Evolutionary conservation across 345 rosid genomes (phyloP).

Genomic region (Physaria fendleri): DNA sequence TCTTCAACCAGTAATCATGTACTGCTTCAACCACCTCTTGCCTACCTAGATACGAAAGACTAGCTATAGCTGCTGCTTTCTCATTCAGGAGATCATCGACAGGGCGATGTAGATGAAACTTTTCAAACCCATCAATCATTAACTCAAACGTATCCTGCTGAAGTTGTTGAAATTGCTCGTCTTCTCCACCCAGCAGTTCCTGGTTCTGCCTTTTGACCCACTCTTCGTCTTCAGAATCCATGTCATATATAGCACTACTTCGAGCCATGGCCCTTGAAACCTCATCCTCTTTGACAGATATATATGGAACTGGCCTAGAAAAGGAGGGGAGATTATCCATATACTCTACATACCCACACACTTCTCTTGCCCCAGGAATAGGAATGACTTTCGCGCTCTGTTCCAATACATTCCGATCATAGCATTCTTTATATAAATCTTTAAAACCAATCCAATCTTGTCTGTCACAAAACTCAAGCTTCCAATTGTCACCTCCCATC

Average conservation of each 20-base stretch:
- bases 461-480: conserved; percentile 65
- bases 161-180: conserved; percentile 35
- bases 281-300: conserved; percentile 58
- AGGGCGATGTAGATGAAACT: conserved; percentile 48
- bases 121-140: conserved; percentile 88
- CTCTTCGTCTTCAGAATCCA: conserved; percentile 91
- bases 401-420: conserved; percentile 50
- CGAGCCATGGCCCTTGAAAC: conserved; percentile 70
- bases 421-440: conserved; percentile 81
- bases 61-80: conserved; percentile 32
- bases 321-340: conserved; percentile 25
- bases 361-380: conserved; percentile 73
- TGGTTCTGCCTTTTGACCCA: conserved; percentile 67
- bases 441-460: conserved; percentile 78
- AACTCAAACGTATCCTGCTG: conserved; percentile 64
- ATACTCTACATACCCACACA: conserved; percentile 41
- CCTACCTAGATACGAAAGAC: conserved; percentile 48
- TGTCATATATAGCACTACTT: conserved; percentile 63
- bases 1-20: conserved; percentile 62
- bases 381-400: conserved; percentile 56
- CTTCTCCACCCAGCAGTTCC: conserved; percentile 27
- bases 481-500: conserved; percentile 73
- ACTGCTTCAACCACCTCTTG: conserved; percentile 67
- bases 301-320: conserved; percentile 50
- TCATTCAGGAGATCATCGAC: conserved; percentile 37